Evolutionary conservation across 2,329 filamentous ascomycete species (phyloP).

Genomic region (Pseudomassariella vexata): DNA sequence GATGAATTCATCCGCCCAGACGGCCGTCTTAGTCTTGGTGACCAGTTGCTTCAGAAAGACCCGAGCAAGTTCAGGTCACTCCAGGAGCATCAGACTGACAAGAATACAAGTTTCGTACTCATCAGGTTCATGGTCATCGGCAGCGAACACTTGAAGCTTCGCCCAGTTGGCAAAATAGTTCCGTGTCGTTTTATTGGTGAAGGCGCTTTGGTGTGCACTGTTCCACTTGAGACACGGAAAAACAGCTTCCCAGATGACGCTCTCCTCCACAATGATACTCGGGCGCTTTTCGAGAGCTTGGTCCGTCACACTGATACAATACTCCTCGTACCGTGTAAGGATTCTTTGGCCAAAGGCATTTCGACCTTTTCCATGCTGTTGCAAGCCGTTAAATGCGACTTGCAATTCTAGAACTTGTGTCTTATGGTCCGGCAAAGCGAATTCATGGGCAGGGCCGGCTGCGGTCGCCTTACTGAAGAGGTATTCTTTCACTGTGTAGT

Average conservation of each 20-base stretch:
- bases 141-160: slow-evolving; percentile 3
- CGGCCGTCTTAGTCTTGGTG: slow-evolving; percentile 1
- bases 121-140: not conserved
- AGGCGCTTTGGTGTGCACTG: slow-evolving; percentile 5
- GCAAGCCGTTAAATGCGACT: slow-evolving; percentile 13
- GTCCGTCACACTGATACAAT: slow-evolving; percentile 12
- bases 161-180: slow-evolving; percentile 8
- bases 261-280: slow-evolving; percentile 6
- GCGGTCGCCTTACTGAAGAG: slow-evolving; percentile 12
- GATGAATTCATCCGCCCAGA: no score
- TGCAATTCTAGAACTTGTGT: slow-evolving; percentile 9
- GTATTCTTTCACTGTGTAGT: slow-evolving; percentile 22
- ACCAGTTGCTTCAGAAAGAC: slow-evolving; percentile 7
- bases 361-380: slow-evolving; percentile 6
- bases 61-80: slow-evolving; percentile 9
- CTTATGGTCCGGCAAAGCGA: slow-evolving; percentile 12
- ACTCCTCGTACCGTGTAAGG: slow-evolving; percentile 12
- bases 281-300: slow-evolving; percentile 5
- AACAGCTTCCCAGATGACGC: slow-evolving; percentile 2
- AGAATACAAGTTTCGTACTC: slow-evolving; percentile 7
- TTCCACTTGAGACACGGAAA: slow-evolving; percentile 8
- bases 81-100: slow-evolving; percentile 9
- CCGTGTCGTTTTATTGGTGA: not conserved
- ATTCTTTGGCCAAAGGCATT: not conserved
- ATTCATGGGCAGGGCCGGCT: slow-evolving; percentile 12